phyloP scores from a whole-genome alignment of 2,329 filamentous ascomycete species.

The Capronia coronata region DNA sequence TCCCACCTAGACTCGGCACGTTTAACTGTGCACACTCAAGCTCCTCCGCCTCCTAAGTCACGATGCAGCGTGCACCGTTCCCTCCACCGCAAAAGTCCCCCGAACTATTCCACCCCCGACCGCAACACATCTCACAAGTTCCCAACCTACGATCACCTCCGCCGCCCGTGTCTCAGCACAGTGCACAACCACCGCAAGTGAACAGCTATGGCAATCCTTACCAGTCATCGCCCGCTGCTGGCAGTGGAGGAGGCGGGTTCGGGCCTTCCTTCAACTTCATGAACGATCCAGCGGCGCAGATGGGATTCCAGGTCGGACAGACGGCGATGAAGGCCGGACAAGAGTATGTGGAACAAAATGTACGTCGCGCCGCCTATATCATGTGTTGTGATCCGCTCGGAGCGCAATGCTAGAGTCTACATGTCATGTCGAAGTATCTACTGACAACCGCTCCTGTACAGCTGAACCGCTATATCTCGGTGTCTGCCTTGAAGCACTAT shows the following conservation, averaged over 20 bases:
- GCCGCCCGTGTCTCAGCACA: constrained; percentile 65
- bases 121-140: constrained; percentile 96
- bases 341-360: constrained; percentile 92
- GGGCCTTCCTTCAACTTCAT: constrained; percentile 67
- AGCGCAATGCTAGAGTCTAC: too few relatives aligned
- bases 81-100: constrained; percentile 72
- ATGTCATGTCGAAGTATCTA: background rate
- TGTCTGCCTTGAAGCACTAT: constrained; percentile 92
- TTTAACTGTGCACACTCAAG: too few relatives aligned
- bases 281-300: constrained; percentile 88
- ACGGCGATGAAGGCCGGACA: constrained; percentile 85
- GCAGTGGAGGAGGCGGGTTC: constrained; percentile 30
- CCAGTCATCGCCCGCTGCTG: constrained; percentile 36
- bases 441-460: constrained; percentile 33
- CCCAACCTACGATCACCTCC: constrained; percentile 94
- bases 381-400: too few relatives aligned
- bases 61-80: constrained; percentile 82
- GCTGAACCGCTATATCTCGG: constrained; percentile 80
- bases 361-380: constrained; percentile 40
- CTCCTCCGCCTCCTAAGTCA: constrained; percentile 28
- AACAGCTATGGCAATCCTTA: constrained; percentile 47
- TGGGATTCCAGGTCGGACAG: constrained; percentile 90
- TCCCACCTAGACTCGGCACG: too few relatives aligned
- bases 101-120: constrained; percentile 91
- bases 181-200: constrained; percentile 41